phyloP scores from a whole-genome alignment of 2,329 filamentous ascomycete genomes.

The Colletotrichum liaoningense region DNA sequence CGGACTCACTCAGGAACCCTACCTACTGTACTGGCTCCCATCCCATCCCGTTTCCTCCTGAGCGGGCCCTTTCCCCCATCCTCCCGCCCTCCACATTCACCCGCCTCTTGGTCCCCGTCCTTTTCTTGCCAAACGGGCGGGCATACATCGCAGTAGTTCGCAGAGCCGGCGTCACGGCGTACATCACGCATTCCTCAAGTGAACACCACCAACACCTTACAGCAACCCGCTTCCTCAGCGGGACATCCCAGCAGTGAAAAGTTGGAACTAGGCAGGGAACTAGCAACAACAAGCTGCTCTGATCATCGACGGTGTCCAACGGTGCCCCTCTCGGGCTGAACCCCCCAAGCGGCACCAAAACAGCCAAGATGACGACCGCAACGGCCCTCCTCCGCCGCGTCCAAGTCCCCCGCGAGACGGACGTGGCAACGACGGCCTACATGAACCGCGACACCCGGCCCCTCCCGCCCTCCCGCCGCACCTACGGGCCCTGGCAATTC shows the following conservation, averaged over 20 bases:
- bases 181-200: neutral
- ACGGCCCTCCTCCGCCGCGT: constrained; percentile 34
- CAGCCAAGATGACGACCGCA: constrained; percentile 3
- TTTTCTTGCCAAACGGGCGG: neutral
- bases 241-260: no score
- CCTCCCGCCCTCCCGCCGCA: constrained; percentile 42
- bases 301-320: neutral
- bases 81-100: neutral
- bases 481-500: constrained; percentile 47
- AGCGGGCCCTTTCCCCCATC: neutral
- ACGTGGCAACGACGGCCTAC: constrained; percentile 40
- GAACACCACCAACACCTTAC: neutral
- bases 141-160: neutral
- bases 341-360: no score
- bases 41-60: neutral
- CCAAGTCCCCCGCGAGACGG: constrained; percentile 40
- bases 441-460: constrained; percentile 45
- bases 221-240: constrained; percentile 1
- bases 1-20: neutral
- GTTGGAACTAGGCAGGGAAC: neutral
- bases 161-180: neutral
- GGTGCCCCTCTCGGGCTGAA: neutral
- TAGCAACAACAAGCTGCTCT: neutral
- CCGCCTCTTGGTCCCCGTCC: neutral
- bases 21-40: neutral